Conservation (phyloP, 1,284 basidiomycete species). For the Pulveroboletus ridleyi region DNA sequence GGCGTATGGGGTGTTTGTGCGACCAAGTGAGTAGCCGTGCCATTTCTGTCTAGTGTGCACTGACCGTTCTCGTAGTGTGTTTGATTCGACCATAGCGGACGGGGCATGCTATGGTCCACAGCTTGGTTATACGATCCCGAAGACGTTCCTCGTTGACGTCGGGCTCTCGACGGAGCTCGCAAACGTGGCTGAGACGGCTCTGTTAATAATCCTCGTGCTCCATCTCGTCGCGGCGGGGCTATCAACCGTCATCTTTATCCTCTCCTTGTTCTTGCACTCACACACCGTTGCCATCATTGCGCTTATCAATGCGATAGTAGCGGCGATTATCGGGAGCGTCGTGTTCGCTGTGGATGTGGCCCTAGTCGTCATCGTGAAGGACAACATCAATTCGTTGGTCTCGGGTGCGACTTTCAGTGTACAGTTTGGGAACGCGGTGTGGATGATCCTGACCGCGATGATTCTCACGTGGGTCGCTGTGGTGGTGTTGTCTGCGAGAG, state of each 20-base stretch:
- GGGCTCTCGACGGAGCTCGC: slow-evolving; percentile 52
- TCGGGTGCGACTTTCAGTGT: slow-evolving; percentile 50
- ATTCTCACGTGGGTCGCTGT: slow-evolving; percentile 65
- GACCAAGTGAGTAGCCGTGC: slow-evolving; percentile 44
- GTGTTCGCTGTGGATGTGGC: slow-evolving; percentile 69
- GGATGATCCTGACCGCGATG: slow-evolving; percentile 68
- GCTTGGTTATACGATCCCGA: slow-evolving; percentile 60
- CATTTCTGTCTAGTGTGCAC: neutral
- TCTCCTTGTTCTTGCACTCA: slow-evolving; percentile 63
- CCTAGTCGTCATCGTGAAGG: slow-evolving; percentile 56
- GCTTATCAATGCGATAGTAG: slow-evolving; percentile 61
- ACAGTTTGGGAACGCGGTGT: slow-evolving; percentile 69
- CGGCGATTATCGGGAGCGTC: slow-evolving; percentile 57
- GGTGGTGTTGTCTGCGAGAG: slow-evolving; percentile 61
- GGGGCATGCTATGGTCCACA: slow-evolving; percentile 61
- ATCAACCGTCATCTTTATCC: slow-evolving; percentile 56
- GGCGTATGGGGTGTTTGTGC: slow-evolving; percentile 82
- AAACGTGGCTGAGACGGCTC: slow-evolving; percentile 52
- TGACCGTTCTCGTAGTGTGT: slow-evolving; percentile 21
- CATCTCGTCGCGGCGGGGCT: slow-evolving; percentile 69
- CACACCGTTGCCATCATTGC: slow-evolving; percentile 60
- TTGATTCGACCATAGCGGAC: slow-evolving; percentile 13
- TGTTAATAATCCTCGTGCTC: slow-evolving; percentile 65
- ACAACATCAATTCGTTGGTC: slow-evolving; percentile 48
- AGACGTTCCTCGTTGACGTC: slow-evolving; percentile 44